Evolutionary conservation across 345 rosid genomes (phyloP).

Genomic region (Camelina neglecta): DNA sequence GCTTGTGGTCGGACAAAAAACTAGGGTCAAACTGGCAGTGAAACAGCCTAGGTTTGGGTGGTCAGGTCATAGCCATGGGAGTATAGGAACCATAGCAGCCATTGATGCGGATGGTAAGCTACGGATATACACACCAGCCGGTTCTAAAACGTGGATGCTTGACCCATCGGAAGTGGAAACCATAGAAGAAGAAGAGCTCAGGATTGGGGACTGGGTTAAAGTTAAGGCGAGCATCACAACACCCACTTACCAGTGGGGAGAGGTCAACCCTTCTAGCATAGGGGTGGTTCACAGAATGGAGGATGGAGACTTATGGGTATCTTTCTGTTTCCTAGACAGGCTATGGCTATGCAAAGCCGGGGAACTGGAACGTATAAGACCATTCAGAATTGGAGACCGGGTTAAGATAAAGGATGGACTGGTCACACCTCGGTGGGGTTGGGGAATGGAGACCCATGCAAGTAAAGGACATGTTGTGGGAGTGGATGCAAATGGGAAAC

Average conservation of each 20-base stretch:
- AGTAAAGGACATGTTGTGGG: slow-evolving; percentile 92
- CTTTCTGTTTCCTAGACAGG: slow-evolving; percentile 87
- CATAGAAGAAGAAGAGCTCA: slow-evolving; percentile 80
- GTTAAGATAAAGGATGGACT: slow-evolving; percentile 79
- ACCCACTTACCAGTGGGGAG: slow-evolving; percentile 97
- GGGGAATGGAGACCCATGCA: slow-evolving; percentile 99
- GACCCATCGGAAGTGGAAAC: slow-evolving; percentile 90
- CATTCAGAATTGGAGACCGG: slow-evolving; percentile 73
- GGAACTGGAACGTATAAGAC: slow-evolving; percentile 83
- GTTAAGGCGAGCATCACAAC: slow-evolving; percentile 67
- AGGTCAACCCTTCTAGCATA: slow-evolving; percentile 82
- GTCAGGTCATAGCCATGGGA: slow-evolving; percentile 88
- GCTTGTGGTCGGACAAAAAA: slow-evolving; percentile 74
- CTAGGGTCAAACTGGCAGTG: slow-evolving; percentile 73
- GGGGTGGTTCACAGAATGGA: slow-evolving; percentile 94
- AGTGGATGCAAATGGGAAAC: slow-evolving; percentile 92
- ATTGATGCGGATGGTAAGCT: slow-evolving; percentile 96
- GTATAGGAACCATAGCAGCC: slow-evolving; percentile 81
- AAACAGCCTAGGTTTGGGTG: slow-evolving; percentile 95
- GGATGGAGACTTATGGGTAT: slow-evolving; percentile 76
- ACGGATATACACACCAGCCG: slow-evolving; percentile 88
- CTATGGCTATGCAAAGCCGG: slow-evolving; percentile 90
- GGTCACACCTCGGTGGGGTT: slow-evolving; percentile 90
- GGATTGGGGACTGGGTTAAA: slow-evolving; percentile 88
- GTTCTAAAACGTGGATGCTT: slow-evolving; percentile 96